These are phyloP conservation scores for Adansonia digitata DNA, from an alignment of 345 rosid genomes.

Conservation along the genomic window DNA sequence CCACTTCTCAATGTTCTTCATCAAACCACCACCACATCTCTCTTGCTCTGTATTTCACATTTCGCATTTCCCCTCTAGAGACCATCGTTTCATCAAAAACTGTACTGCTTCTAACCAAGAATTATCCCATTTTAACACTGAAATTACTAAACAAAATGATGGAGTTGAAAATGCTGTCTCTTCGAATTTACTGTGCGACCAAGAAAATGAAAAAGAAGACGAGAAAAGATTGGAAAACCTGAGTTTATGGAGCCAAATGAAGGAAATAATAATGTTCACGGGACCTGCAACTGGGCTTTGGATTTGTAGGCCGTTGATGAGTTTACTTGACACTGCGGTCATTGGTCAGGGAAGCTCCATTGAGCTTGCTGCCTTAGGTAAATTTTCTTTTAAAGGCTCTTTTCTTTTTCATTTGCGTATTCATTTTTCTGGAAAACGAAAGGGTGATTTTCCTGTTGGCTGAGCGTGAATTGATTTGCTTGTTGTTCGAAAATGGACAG, in stretches of 20 bases:
- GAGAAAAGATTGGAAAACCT: slow-evolving; percentile 35
- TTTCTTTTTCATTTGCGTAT: background rate
- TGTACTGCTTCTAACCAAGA: slow-evolving; percentile 36
- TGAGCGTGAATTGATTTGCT: background rate
- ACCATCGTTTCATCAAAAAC: slow-evolving; percentile 8
- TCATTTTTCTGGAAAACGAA: background rate
- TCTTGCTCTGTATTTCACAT: slow-evolving; percentile 3
- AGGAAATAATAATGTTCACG: slow-evolving; percentile 66
- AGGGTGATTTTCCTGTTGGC: background rate
- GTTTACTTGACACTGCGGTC: slow-evolving; percentile 85
- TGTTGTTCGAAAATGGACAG: slow-evolving; percentile 23
- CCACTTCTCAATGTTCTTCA: slow-evolving; percentile 12
- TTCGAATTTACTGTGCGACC: slow-evolving; percentile 7
- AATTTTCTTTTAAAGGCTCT: background rate
- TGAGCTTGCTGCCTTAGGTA: slow-evolving; percentile 93
- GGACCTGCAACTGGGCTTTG: slow-evolving; percentile 92
- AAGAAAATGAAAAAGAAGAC: slow-evolving; percentile 19
- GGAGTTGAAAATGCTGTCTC: slow-evolving; percentile 13
- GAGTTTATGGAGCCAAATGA: slow-evolving; percentile 68
- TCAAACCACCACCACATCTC: slow-evolving; percentile 5
- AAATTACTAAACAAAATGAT: slow-evolving; percentile 18
- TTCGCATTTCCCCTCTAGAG: slow-evolving; percentile 18
- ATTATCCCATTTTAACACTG: background rate
- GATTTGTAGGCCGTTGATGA: slow-evolving; percentile 94
- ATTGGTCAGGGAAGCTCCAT: slow-evolving; percentile 84